Evolutionary conservation across 805 yeast species (phyloP).

Genomic region (Debaryomyces prosopidis): DNA sequence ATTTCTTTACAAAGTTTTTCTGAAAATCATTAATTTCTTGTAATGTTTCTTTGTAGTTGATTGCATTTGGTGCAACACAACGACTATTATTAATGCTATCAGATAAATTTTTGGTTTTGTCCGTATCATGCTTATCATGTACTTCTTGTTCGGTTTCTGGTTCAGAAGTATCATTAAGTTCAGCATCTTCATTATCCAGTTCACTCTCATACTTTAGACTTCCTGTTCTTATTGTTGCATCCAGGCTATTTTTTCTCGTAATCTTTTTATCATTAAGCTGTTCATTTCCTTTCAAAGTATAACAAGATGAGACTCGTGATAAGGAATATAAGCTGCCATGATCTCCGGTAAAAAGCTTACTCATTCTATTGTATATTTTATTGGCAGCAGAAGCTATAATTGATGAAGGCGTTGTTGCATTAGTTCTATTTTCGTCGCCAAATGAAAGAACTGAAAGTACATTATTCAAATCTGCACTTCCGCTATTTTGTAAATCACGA

Average conservation of each 20-base stretch:
- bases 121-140: too few relatives aligned
- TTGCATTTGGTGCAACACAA: not conserved
- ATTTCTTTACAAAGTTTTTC: constrained; percentile 27
- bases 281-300: not conserved
- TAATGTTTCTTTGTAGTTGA: constrained; percentile 9
- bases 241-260: not conserved
- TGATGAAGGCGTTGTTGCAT: not conserved
- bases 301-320: constrained; percentile 10
- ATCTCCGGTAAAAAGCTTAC: constrained; percentile 11
- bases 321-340: constrained; percentile 17
- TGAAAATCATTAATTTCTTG: constrained; percentile 33
- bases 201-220: constrained; percentile 24
- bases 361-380: constrained; percentile 17
- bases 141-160: too few relatives aligned
- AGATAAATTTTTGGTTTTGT: too few relatives aligned
- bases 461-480: not conserved
- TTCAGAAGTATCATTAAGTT: constrained; percentile 6
- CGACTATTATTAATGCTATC: not conserved
- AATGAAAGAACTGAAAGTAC: not conserved
- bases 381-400: constrained; percentile 6
- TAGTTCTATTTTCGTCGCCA: not conserved
- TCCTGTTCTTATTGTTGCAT: not conserved
- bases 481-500: constrained; percentile 5
- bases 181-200: constrained; percentile 15
- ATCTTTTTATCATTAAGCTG: not conserved